Evolutionary conservation across 768 basidiomycete species (phyloP).

Genomic region (Suillus discolor): DNA sequence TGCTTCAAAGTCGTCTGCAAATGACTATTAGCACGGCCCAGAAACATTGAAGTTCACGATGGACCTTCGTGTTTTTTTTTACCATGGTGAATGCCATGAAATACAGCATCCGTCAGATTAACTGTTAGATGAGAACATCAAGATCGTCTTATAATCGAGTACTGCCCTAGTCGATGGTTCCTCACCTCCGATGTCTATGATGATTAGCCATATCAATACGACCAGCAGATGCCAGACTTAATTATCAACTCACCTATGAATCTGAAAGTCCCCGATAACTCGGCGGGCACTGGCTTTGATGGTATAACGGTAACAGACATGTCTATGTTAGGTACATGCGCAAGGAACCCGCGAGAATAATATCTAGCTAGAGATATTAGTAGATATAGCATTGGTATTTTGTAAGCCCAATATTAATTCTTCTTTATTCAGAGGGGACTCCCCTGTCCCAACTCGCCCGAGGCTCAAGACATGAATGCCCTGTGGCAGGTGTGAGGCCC

Average conservation of each 20-base stretch:
- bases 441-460: too few species aligned
- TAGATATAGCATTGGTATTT: too few species aligned
- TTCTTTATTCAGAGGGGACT: too few species aligned
- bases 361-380: too few species aligned
- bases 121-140: conserved; percentile 31
- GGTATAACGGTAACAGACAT: conserved; percentile 31
- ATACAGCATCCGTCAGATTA: conserved; percentile 60
- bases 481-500: too few species aligned
- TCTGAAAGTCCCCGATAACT: conserved; percentile 21
- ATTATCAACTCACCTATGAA: conserved; percentile 34
- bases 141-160: not conserved
- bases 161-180: not conserved
- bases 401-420: too few species aligned
- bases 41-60: conserved; percentile 8
- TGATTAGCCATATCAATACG: not conserved
- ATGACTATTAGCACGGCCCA: not conserved
- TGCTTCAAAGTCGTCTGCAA: conserved; percentile 61
- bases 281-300: conserved; percentile 19
- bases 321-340: not conserved
- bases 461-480: too few species aligned
- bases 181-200: conserved; percentile 43
- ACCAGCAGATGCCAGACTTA: conserved; percentile 2
- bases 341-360: too few species aligned
- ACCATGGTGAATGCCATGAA: conserved; percentile 53
- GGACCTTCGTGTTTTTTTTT: conserved; percentile 52